Conservation (phyloP, 2,329 filamentous ascomycete species). For the Cladosporium sp. region DNA sequence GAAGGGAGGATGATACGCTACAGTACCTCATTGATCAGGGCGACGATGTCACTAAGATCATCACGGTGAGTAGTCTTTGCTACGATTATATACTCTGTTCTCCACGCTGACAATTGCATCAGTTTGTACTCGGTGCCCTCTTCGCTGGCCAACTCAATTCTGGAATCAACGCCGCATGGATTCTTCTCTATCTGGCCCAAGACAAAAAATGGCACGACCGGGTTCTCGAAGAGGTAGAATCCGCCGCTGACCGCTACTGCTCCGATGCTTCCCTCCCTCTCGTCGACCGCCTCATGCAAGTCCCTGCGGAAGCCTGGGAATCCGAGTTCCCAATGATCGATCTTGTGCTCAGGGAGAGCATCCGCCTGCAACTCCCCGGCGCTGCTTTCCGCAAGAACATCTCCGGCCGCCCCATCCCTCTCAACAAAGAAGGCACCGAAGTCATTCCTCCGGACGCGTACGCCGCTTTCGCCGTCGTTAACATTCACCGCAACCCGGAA, state of each 20-base stretch:
- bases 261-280: slow-evolving; percentile 37
- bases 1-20: slow-evolving; percentile 51
- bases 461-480: slow-evolving; percentile 49
- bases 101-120: slow-evolving; percentile 10
- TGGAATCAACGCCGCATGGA: slow-evolving; percentile 56
- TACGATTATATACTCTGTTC: neutral
- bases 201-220: slow-evolving; percentile 48
- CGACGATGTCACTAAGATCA: slow-evolving; percentile 46
- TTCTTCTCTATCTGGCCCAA: slow-evolving; percentile 53
- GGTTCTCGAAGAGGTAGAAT: slow-evolving; percentile 51
- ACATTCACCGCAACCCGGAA: slow-evolving; percentile 51
- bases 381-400: slow-evolving; percentile 55
- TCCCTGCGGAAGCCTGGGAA: slow-evolving; percentile 58
- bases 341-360: slow-evolving; percentile 54
- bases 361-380: slow-evolving; percentile 53
- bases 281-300: slow-evolving; percentile 41
- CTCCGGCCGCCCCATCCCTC: slow-evolving; percentile 46
- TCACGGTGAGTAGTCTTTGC: slow-evolving; percentile 36
- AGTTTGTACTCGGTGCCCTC: slow-evolving; percentile 56
- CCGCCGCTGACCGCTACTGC: slow-evolving; percentile 45
- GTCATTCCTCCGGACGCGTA: slow-evolving; percentile 53
- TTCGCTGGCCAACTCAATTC: slow-evolving; percentile 61
- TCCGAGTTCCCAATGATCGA: slow-evolving; percentile 55
- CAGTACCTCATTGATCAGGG: slow-evolving; percentile 57
- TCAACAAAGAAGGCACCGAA: slow-evolving; percentile 45